Evolutionary conservation across 495 filamentous ascomycete genomes (phyloP).

Genomic region (Neurospora pannonica): DNA sequence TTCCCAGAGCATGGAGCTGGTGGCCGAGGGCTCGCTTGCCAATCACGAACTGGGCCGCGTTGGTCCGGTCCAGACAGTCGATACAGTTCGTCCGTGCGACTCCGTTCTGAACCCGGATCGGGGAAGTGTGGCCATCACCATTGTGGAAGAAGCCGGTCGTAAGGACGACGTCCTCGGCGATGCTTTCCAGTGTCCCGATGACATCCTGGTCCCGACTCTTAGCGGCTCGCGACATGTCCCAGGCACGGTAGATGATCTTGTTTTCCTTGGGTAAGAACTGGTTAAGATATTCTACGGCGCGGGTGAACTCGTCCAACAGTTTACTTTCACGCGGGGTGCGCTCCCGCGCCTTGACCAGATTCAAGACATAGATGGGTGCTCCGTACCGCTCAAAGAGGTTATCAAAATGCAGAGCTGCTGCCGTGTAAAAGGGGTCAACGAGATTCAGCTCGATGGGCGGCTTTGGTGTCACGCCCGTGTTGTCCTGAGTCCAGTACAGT

Average conservation of each 20-base stretch:
- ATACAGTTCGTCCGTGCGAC: slow-evolving; percentile 95
- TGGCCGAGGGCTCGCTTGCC: slow-evolving; percentile 90
- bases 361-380: slow-evolving; percentile 82
- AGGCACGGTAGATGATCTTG: slow-evolving; percentile 86
- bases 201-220: slow-evolving; percentile 95
- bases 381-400: slow-evolving; percentile 93
- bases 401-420: slow-evolving; percentile 95
- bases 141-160: slow-evolving; percentile 94
- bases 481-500: slow-evolving; percentile 96
- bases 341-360: slow-evolving; percentile 85
- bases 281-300: slow-evolving; percentile 85
- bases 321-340: slow-evolving; percentile 89
- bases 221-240: slow-evolving; percentile 95
- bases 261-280: slow-evolving; percentile 79
- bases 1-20: slow-evolving; percentile 85
- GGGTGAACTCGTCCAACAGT: slow-evolving; percentile 75
- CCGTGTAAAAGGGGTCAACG: slow-evolving; percentile 88
- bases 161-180: slow-evolving; percentile 75
- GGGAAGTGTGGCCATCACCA: slow-evolving; percentile 54
- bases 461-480: slow-evolving; percentile 88
- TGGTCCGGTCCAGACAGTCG: slow-evolving; percentile 92
- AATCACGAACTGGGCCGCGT: slow-evolving; percentile 95
- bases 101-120: slow-evolving; percentile 74
- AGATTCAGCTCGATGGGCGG: slow-evolving; percentile 91
- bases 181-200: slow-evolving; percentile 78